Evolutionary conservation across 139 green algal species (phyloP).

Genomic region (Klebsormidium nitens): DNA sequence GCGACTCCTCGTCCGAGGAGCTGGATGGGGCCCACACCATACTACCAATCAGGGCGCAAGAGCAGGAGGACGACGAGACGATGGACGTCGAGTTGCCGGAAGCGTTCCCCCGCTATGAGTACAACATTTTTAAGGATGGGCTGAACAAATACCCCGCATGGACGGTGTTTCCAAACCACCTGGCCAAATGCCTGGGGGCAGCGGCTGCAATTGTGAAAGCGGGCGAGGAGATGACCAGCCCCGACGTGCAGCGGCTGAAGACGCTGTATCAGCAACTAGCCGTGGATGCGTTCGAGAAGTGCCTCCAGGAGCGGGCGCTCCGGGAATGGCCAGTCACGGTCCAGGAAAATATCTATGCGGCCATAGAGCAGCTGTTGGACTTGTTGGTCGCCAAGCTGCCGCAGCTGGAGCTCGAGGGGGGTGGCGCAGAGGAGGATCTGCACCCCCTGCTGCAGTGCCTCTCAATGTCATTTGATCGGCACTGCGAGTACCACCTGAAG

Average conservation of each 20-base stretch:
- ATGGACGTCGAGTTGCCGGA: no score
- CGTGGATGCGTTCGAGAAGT: conserved; percentile 43
- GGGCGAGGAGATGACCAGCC: background rate
- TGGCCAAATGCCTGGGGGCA: conserved; percentile 26
- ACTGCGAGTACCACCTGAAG: conserved; percentile 28
- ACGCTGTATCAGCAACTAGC: conserved; percentile 41
- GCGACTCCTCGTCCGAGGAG: no score
- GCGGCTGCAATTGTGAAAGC: conserved; percentile 16
- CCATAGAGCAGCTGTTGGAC: conserved; percentile 17
- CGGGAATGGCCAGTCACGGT: conserved; percentile 36
- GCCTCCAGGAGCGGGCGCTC: conserved; percentile 33
- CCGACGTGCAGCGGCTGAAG: background rate
- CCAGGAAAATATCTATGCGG: conserved; percentile 37
- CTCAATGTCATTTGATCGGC: conserved; percentile 18
- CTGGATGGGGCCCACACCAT: no score
- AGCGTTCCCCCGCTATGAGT: conserved; percentile 20
- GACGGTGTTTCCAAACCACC: conserved; percentile 37
- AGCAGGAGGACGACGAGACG: no score
- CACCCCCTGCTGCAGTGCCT: conserved; percentile 7
- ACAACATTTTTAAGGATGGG: conserved; percentile 19
- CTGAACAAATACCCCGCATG: conserved; percentile 33
- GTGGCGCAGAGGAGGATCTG: conserved; percentile 14
- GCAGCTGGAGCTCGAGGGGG: conserved; percentile 18
- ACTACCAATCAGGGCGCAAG: no score
- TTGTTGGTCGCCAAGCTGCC: conserved; percentile 24